Evolutionary conservation across 2,329 filamentous ascomycete species (phyloP).

Genomic region (Leptodontidium sp.): DNA sequence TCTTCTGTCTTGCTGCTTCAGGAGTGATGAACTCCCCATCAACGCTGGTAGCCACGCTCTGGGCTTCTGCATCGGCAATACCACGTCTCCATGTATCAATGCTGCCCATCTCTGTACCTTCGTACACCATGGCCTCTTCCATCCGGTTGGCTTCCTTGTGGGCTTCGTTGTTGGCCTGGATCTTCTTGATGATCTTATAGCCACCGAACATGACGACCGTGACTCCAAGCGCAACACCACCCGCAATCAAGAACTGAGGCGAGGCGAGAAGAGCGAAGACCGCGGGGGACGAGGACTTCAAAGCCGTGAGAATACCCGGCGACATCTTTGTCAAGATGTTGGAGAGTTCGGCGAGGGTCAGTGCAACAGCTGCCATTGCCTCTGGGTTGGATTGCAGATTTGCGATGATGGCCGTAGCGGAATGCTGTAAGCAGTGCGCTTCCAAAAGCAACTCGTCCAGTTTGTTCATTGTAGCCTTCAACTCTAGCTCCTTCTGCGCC

Average conservation of each 20-base stretch:
- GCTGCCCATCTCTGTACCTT: constrained; percentile 42
- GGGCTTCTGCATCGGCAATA: constrained; percentile 43
- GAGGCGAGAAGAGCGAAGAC: constrained; percentile 87
- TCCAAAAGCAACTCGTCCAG: constrained; percentile 84
- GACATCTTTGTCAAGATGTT: constrained; percentile 84
- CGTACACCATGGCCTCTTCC: constrained; percentile 45
- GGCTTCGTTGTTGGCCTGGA: constrained; percentile 57
- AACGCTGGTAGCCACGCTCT: constrained; percentile 45
- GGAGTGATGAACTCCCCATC: constrained; percentile 48
- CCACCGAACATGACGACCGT: constrained; percentile 95
- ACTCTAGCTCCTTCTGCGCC: constrained; percentile 59
- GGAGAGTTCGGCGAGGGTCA: constrained; percentile 91
- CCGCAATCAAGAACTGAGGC: constrained; percentile 94
- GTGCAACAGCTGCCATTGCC: constrained; percentile 89
- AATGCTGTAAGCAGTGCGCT: constrained; percentile 87
- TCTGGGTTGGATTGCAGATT: constrained; percentile 86
- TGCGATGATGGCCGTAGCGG: constrained; percentile 81
- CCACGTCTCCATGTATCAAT: constrained; percentile 48
- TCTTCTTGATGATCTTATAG: constrained; percentile 95
- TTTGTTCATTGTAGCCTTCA: constrained; percentile 74
- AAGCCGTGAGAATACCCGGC: constrained; percentile 75
- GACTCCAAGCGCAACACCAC: constrained; percentile 87
- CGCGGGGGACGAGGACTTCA: constrained; percentile 85
- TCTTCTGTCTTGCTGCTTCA: constrained; percentile 41
- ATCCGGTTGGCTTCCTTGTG: constrained; percentile 38